Evolutionary conservation across 208 protist genomes (phyloP).

Genomic region (Trypanosoma scelopori): DNA sequence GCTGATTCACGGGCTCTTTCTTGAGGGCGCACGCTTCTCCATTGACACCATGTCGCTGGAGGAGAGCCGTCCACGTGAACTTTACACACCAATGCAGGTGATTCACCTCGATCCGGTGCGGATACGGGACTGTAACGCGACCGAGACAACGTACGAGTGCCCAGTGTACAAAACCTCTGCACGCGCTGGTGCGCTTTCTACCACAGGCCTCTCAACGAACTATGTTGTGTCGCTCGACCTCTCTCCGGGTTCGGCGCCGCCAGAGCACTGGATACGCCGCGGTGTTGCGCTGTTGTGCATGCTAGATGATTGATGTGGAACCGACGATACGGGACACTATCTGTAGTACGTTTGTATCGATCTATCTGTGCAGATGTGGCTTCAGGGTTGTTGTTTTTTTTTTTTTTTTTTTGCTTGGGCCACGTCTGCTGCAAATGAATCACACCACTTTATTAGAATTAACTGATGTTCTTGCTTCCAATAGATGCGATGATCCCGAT

Average conservation of each 20-base stretch:
- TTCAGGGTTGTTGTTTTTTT: too few species aligned
- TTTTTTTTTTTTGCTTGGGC: slow-evolving; percentile 6
- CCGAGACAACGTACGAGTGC: slow-evolving; percentile 68
- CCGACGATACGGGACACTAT: not conserved
- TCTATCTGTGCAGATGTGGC: slow-evolving; percentile 17
- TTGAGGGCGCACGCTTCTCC: slow-evolving; percentile 89
- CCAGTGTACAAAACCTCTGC: slow-evolving; percentile 94
- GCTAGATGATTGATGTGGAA: slow-evolving; percentile 78
- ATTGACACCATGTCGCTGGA: slow-evolving; percentile 38
- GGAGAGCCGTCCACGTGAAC: slow-evolving; percentile 83
- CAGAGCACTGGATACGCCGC: slow-evolving; percentile 91
- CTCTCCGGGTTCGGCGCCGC: slow-evolving; percentile 40
- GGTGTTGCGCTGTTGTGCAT: slow-evolving; percentile 93
- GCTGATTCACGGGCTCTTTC: slow-evolving; percentile 92
- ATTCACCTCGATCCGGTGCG: slow-evolving; percentile 90
- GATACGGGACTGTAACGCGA: slow-evolving; percentile 28
- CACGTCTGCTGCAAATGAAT: not conserved
- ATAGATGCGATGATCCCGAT: not conserved
- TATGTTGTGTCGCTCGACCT: slow-evolving; percentile 91
- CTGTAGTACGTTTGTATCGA: slow-evolving; percentile 5
- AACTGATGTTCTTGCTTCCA: slow-evolving; percentile 14
- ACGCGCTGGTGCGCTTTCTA: slow-evolving; percentile 88
- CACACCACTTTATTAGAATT: not conserved
- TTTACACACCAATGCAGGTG: slow-evolving; percentile 87
- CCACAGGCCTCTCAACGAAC: slow-evolving; percentile 92